These are phyloP conservation scores for Sugiyamaella novakii DNA, from an alignment of 1,139 yeast genomes.

Conservation along the genomic window DNA sequence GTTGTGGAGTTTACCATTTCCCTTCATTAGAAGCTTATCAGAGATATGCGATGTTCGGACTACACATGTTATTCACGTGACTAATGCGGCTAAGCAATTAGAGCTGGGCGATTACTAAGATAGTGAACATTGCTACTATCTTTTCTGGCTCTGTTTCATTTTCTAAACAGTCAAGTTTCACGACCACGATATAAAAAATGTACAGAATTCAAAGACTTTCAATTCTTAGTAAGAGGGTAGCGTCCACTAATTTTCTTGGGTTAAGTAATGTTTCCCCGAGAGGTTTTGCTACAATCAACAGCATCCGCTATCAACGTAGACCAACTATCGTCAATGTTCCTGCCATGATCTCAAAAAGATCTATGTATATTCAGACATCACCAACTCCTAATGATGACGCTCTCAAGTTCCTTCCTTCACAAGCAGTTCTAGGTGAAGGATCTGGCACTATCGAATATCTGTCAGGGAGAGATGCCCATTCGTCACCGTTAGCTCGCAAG, in stretches of 20 bases:
- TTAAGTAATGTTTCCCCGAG: neutral
- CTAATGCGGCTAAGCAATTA: too few species aligned
- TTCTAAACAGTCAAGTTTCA: too few species aligned
- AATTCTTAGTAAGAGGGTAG: neutral
- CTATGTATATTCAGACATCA: slow-evolving; percentile 55
- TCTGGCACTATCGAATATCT: slow-evolving; percentile 62
- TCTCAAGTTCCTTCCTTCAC: slow-evolving; percentile 79
- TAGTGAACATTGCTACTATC: too few species aligned
- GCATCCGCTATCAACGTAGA: too few species aligned
- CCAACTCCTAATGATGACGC: slow-evolving; percentile 94
- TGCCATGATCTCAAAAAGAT: slow-evolving; percentile 14
- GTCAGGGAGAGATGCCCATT: slow-evolving; percentile 67
- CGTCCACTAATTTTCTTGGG: neutral
- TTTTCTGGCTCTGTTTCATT: too few species aligned
- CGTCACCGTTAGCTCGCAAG: slow-evolving; percentile 80
- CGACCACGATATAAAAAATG: too few species aligned
- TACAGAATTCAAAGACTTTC: slow-evolving; percentile 2
- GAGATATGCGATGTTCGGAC: too few species aligned
- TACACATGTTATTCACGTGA: too few species aligned
- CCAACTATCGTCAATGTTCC: neutral
- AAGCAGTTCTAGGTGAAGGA: slow-evolving; percentile 53
- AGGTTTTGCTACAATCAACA: neutral
- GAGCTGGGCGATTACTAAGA: too few species aligned
- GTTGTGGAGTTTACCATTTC: too few species aligned
- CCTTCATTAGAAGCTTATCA: too few species aligned